Percentiles rank a stretch among this genome's conserved stretches.
These are phyloP conservation scores for Boletellus ananas DNA, from an alignment of 768 basidiomycete species.

Conservation along the genomic window DNA sequence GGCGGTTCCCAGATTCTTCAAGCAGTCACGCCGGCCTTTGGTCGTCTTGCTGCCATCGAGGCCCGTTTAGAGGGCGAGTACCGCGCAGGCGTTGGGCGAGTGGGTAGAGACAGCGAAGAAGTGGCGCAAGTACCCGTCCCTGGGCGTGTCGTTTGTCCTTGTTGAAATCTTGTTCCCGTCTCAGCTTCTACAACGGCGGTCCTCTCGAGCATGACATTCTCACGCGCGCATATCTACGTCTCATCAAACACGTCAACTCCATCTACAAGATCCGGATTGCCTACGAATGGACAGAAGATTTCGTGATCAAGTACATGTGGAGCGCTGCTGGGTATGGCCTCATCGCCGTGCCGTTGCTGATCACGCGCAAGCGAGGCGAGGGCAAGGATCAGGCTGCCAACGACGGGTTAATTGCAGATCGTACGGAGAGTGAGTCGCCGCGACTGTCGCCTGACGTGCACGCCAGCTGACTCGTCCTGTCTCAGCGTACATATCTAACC, in stretches of 20 bases:
- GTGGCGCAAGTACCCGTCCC: conserved; percentile 60
- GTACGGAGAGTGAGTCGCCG: conserved; percentile 45
- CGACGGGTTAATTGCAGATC: conserved; percentile 40
- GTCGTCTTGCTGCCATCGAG: conserved; percentile 81
- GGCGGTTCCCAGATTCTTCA: conserved; percentile 50
- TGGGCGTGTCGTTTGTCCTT: background rate
- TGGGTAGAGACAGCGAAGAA: conserved; percentile 89
- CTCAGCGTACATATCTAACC: conserved; percentile 86
- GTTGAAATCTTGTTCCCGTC: background rate
- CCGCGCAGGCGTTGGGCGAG: conserved; percentile 76
- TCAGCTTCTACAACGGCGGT: conserved; percentile 90
- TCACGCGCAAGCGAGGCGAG: conserved; percentile 44
- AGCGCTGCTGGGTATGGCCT: conserved; percentile 88
- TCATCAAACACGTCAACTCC: conserved; percentile 87
- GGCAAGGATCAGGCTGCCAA: conserved; percentile 4
- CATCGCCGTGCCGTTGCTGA: conserved; percentile 86
- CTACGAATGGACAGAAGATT: conserved; percentile 96
- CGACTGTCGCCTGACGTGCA: background rate
- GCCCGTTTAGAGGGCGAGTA: conserved; percentile 91
- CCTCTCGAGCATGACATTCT: conserved; percentile 79
- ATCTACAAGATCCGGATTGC: conserved; percentile 94
- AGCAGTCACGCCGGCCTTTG: conserved; percentile 90
- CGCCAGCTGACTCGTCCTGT: background rate
- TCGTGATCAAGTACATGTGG: conserved; percentile 96
- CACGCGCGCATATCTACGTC: conserved; percentile 64